phyloP scores from a whole-genome alignment of 371 early-diverging fungal genomes.

The Lichtheimia hyalospora region DNA sequence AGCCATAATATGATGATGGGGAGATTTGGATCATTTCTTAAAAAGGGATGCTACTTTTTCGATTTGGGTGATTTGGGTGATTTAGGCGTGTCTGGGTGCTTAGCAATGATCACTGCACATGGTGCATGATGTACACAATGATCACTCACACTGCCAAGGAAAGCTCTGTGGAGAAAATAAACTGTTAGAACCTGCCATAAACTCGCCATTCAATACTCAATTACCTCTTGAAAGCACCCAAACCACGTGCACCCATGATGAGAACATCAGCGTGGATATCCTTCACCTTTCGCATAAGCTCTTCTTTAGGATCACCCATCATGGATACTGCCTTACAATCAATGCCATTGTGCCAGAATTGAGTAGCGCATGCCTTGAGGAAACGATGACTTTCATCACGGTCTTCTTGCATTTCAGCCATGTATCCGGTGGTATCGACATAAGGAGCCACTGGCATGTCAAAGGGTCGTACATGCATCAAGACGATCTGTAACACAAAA shows the following conservation, averaged over 20 bases:
- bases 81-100: conserved; percentile 5
- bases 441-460: conserved; percentile 41
- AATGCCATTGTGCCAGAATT: conserved; percentile 32
- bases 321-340: conserved; percentile 60
- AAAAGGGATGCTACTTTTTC: too few species aligned
- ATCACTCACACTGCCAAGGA: conserved; percentile 57
- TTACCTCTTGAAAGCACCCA: conserved; percentile 53
- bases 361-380: conserved; percentile 29
- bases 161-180: conserved; percentile 23
- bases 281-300: conserved; percentile 49
- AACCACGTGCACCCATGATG: conserved; percentile 57
- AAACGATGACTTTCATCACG: conserved; percentile 42
- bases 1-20: too few species aligned
- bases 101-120: conserved; percentile 48
- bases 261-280: conserved; percentile 58
- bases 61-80: too few species aligned
- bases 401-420: conserved; percentile 32
- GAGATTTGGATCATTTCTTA: too few species aligned
- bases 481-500: conserved; percentile 22
- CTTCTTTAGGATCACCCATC: conserved; percentile 56
- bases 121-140: conserved; percentile 49
- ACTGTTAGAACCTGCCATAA: background rate
- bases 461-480: conserved; percentile 36
- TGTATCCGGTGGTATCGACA: conserved; percentile 30
- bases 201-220: background rate